Evolutionary conservation across 2,329 filamentous ascomycete genomes (phyloP), one percentile per base, ranked within the genome.

Genomic region (Alternaria arborescens): DNA sequence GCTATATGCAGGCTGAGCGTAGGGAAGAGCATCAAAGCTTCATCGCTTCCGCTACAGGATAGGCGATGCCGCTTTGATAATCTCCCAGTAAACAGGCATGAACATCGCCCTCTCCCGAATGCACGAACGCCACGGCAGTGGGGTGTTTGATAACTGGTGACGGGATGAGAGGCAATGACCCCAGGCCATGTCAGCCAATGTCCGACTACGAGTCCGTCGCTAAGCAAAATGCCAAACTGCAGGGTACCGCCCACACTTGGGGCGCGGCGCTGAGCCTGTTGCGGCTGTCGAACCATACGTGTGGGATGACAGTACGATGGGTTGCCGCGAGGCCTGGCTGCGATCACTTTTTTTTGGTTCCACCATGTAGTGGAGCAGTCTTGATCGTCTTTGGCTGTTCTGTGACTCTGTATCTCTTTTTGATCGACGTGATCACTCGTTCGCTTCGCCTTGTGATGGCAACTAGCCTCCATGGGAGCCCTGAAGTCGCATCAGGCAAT

Each of bases 61-160:
- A 55, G 32, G 22, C 26, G 46, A 30, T 24, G 44, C 56, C 52
- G 68, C 68, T 66, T 62, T 61, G 60, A 61, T 64, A 50, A 32
- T 60, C 30, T 38, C 38, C 55, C 40, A 36, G 36, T 28, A 36
- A 50, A 57, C 60, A 60, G 63, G 66, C 64, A 55, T 55, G 43
- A 41, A 55, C 24, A 48, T 50, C 32, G n/a, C 53, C 34, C 24
- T 20, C 32, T 41, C 43, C 53, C 53, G 53, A 55, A 30, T 48
- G n/a, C 53, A 55, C 42, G 26, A 64, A 68, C 68, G 67, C 66
- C 71, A 67, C 60, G 40, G 54, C 58, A 65, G 71, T 71, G 72
- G 73, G 71, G 69, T 71, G 71, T 66, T 36, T 70, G 70, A 73
- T 71, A 74, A 56, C 64, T 64, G 62, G 50, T 36, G 50, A 26